phyloP scores from a whole-genome alignment of 1,284 basidiomycete species.

The Malassezia sp. region DNA sequence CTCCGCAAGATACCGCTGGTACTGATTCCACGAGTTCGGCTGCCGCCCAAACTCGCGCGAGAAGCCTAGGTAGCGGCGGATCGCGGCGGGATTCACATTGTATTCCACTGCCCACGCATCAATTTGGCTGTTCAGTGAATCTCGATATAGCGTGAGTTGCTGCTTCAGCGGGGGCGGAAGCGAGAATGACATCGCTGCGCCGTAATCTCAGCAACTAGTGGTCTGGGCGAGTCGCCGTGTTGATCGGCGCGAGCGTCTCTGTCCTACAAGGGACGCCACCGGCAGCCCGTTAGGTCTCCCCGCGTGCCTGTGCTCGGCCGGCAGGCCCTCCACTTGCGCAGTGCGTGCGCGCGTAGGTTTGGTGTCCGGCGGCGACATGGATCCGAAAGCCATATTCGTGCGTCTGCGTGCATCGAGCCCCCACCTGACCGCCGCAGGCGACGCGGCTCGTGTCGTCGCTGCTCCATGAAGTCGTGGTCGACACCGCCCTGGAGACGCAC shows the following conservation, averaged over 20 bases:
- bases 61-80: slow-evolving; percentile 15
- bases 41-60: slow-evolving; percentile 17
- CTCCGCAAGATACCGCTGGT: slow-evolving; percentile 16
- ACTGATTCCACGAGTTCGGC: slow-evolving; percentile 18
- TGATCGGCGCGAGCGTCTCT: too few relatives aligned
- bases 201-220: too few relatives aligned
- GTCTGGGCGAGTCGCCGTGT: too few relatives aligned
- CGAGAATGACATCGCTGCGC: slow-evolving; percentile 12
- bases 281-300: slow-evolving; percentile 6
- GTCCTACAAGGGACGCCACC: slow-evolving; percentile 11
- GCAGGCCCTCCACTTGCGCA: background rate
- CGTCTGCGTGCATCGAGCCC: slow-evolving; percentile 3
- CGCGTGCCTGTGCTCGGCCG: background rate
- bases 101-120: slow-evolving; percentile 17
- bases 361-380: slow-evolving; percentile 3
- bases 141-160: slow-evolving; percentile 13
- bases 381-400: slow-evolving; percentile 25
- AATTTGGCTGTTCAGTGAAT: slow-evolving; percentile 14
- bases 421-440: slow-evolving; percentile 9
- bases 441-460: slow-evolving; percentile 29
- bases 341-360: background rate
- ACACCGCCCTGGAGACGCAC: slow-evolving; percentile 29
- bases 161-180: slow-evolving; percentile 13
- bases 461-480: slow-evolving; percentile 31
- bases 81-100: slow-evolving; percentile 16